Conservation (phyloP, 441 rosid genomes). For the Syzygium malaccense region DNA sequence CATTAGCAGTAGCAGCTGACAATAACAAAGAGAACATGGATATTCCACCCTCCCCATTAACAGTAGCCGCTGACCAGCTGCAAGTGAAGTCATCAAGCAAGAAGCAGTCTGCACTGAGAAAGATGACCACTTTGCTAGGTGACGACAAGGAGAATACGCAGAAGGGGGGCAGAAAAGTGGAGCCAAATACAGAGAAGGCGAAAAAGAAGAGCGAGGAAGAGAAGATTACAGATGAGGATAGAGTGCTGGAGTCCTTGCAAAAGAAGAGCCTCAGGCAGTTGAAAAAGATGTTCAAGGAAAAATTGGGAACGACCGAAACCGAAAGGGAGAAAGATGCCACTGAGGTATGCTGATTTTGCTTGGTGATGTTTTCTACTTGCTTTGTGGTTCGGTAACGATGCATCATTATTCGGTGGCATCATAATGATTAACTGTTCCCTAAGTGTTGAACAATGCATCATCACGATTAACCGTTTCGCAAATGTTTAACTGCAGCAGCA, state of each 20-base stretch:
- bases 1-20: neutral
- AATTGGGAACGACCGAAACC: conserved; percentile 9
- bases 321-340: neutral
- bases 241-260: neutral
- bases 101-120: conserved; percentile 12
- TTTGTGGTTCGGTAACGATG: neutral
- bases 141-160: conserved; percentile 27
- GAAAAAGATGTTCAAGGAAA: conserved; percentile 25
- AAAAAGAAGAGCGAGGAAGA: neutral
- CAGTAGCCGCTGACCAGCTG: neutral
- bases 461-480: neutral
- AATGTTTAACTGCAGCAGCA: neutral
- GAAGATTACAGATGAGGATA: conserved; percentile 1
- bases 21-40: conserved; percentile 26
- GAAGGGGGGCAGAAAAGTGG: conserved; percentile 4
- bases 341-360: neutral
- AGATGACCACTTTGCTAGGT: neutral
- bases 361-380: neutral
- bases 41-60: neutral
- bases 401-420: no score
- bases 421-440: neutral
- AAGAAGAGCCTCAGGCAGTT: conserved; percentile 34
- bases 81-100: conserved; percentile 12
- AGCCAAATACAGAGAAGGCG: conserved; percentile 3
- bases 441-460: neutral